These are phyloP conservation scores for Neofusicoccum umdonicola DNA, from an alignment of 2,329 filamentous ascomycete species.

Conservation along the genomic window DNA sequence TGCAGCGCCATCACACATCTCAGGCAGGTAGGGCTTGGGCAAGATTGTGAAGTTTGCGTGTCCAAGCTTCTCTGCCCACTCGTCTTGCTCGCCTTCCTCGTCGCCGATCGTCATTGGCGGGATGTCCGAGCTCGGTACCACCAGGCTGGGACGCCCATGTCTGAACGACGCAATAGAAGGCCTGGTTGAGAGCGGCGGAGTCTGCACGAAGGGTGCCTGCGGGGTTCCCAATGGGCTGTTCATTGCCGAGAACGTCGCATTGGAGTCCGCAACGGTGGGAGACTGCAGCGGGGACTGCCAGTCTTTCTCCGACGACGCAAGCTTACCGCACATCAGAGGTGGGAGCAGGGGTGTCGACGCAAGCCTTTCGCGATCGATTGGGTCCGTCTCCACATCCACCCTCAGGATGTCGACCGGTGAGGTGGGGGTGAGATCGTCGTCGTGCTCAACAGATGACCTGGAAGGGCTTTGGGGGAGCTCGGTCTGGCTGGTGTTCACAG, in stretches of 20 bases:
- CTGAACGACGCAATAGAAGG: constrained; percentile 76
- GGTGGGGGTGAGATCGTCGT: constrained; percentile 19
- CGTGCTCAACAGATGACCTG: background rate
- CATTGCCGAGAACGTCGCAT: constrained; percentile 41
- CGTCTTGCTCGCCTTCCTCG: constrained; percentile 66
- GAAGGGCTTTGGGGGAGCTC: constrained; percentile 26
- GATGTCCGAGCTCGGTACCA: constrained; percentile 55
- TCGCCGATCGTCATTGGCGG: constrained; percentile 63
- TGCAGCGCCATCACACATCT: constrained; percentile 57
- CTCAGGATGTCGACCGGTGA: constrained; percentile 35
- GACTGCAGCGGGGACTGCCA: constrained; percentile 83
- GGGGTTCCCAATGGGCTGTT: constrained; percentile 50
- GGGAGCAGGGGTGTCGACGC: constrained; percentile 83
- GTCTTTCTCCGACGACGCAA: constrained; percentile 52
- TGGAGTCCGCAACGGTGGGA: constrained; percentile 68
- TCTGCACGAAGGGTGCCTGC: constrained; percentile 52
- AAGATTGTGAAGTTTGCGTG: constrained; percentile 91
- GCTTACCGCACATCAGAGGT: constrained; percentile 67
- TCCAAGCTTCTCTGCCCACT: constrained; percentile 81
- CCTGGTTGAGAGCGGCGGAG: constrained; percentile 73
- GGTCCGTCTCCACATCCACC: constrained; percentile 50
- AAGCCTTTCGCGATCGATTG: constrained; percentile 56
- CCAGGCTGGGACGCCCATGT: constrained; percentile 40
- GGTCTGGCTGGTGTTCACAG: constrained; percentile 37
- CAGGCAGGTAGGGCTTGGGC: constrained; percentile 75